A percentile compares a stretch with the other conserved stretches of the same genome.
Evolutionary conservation across 1,284 basidiomycete genomes (phyloP).

Genomic region (Marasmius fiardii): DNA sequence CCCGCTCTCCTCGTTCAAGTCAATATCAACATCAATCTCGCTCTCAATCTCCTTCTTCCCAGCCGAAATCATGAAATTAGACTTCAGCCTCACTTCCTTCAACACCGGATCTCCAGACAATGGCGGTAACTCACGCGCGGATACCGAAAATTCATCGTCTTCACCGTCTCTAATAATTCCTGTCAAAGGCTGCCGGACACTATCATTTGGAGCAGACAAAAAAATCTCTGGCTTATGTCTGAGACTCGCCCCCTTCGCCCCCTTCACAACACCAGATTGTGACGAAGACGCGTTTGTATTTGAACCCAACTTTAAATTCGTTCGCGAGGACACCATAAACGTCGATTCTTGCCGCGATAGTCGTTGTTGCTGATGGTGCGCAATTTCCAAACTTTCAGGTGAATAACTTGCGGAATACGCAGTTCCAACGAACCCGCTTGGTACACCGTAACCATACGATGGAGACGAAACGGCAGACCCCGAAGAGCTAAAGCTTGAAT

Average conservation of each 20-base stretch:
- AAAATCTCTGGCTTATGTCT: neutral
- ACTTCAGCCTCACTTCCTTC: neutral
- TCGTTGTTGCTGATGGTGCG: neutral
- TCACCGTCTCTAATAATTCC: neutral
- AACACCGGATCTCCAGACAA: neutral
- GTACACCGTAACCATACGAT: neutral
- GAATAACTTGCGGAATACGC: neutral
- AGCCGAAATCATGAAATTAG: neutral
- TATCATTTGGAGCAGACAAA: no score
- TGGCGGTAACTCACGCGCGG: neutral
- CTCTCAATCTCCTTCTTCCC: conserved; percentile 1
- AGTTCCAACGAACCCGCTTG: neutral
- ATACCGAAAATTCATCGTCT: neutral
- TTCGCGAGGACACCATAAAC: neutral
- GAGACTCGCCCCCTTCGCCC: neutral
- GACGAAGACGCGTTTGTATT: neutral
- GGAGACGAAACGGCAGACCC: neutral
- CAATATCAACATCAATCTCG: neutral
- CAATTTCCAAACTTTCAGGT: neutral
- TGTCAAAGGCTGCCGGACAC: no score
- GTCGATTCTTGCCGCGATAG: no score
- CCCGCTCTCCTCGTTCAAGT: neutral
- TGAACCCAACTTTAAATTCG: no score
- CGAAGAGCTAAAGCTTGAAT: neutral
- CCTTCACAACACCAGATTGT: neutral